Evolutionary conservation across 768 basidiomycete species (phyloP).

Genomic region (Termitomyces titanicus): DNA sequence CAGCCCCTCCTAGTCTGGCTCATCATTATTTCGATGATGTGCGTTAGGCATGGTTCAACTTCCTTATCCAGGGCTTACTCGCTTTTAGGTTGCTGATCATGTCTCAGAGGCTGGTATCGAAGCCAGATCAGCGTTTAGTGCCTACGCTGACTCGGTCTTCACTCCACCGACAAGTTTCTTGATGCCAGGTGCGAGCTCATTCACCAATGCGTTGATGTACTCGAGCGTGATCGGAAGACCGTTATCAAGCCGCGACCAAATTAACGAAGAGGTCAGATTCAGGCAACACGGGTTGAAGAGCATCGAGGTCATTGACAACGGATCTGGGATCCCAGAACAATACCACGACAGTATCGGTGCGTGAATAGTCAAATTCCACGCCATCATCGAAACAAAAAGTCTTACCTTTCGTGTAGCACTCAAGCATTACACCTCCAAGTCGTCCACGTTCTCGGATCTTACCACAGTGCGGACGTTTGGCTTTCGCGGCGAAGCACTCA

Average conservation of each 20-base stretch:
- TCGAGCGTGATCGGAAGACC: slow-evolving; percentile 67
- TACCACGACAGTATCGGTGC: slow-evolving; percentile 80
- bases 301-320: slow-evolving; percentile 92
- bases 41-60: slow-evolving; percentile 45
- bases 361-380: slow-evolving; percentile 19
- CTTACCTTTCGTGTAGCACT: slow-evolving; percentile 45
- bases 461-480: slow-evolving; percentile 78
- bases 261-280: slow-evolving; percentile 88
- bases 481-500: slow-evolving; percentile 94
- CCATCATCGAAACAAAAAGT: neutral
- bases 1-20: slow-evolving; percentile 84
- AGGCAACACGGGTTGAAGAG: slow-evolving; percentile 80
- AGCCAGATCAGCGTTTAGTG: slow-evolving; percentile 54
- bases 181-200: slow-evolving; percentile 68
- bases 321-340: slow-evolving; percentile 72
- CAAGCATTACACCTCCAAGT: slow-evolving; percentile 94
- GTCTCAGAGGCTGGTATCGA: slow-evolving; percentile 76
- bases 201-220: slow-evolving; percentile 63
- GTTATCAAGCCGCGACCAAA: slow-evolving; percentile 60
- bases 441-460: slow-evolving; percentile 72
- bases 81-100: slow-evolving; percentile 62
- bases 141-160: slow-evolving; percentile 41
- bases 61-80: slow-evolving; percentile 1
- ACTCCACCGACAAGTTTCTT: slow-evolving; percentile 55
- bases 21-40: slow-evolving; percentile 97